A percentile compares a stretch with the other conserved stretches of the same genome.
phyloP scores from a whole-genome alignment of 176 grass and related monocot species.

The Eragrostis curvula region DNA sequence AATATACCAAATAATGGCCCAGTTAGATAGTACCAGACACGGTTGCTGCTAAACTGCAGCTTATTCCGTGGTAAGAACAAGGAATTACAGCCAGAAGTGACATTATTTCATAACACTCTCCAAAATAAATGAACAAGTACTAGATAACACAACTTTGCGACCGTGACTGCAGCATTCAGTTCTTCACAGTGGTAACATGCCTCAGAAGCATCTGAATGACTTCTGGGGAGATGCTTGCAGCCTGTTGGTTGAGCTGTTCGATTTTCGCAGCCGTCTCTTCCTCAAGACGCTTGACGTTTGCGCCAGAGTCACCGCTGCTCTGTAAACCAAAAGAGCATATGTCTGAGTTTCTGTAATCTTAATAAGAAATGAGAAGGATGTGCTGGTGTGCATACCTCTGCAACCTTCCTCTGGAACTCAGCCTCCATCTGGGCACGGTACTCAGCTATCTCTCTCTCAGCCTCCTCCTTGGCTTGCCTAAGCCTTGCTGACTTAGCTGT shows the following conservation, averaged over 20 bases:
- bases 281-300: slow-evolving; percentile 76
- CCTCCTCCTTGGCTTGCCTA: slow-evolving; percentile 73
- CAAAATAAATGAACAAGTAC: neutral
- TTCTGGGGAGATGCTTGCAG: slow-evolving; percentile 55
- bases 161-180: slow-evolving; percentile 26
- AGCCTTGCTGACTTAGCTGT: slow-evolving; percentile 66
- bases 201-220: slow-evolving; percentile 77
- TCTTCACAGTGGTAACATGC: slow-evolving; percentile 73
- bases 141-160: neutral
- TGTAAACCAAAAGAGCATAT: slow-evolving; percentile 22
- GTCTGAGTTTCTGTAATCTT: neutral
- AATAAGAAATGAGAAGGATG: neutral
- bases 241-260: slow-evolving; percentile 51
- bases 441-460: slow-evolving; percentile 59
- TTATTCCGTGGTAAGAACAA: slow-evolving; percentile 26
- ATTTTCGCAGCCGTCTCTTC: slow-evolving; percentile 68
- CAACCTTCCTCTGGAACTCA: slow-evolving; percentile 68
- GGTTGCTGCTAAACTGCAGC: slow-evolving; percentile 10
- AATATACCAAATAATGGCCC: neutral
- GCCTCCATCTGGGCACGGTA: slow-evolving; percentile 70
- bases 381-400: slow-evolving; percentile 52
- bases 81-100: slow-evolving; percentile 2
- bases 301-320: slow-evolving; percentile 73
- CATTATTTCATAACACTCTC: slow-evolving; percentile 2
- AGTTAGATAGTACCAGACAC: neutral